phyloP scores from a whole-genome alignment of 768 basidiomycete genomes.

The Exsudoporus frostii region DNA sequence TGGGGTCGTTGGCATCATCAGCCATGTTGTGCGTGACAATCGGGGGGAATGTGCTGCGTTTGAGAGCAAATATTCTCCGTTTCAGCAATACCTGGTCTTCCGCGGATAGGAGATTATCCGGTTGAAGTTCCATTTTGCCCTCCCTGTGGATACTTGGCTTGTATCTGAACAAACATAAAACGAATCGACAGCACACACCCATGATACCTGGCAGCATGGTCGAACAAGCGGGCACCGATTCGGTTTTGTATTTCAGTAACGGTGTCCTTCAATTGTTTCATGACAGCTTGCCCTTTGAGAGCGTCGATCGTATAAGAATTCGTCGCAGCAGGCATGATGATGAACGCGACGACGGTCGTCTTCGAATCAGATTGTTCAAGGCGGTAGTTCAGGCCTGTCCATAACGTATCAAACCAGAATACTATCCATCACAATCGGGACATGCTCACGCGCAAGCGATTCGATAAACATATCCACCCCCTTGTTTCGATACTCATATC shows the following conservation, averaged over 20 bases:
- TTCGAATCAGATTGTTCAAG: conserved; percentile 62
- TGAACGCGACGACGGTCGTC: conserved; percentile 93
- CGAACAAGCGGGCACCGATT: conserved; percentile 89
- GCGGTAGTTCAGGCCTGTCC: conserved; percentile 53
- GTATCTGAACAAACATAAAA: background rate
- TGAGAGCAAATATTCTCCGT: conserved; percentile 93
- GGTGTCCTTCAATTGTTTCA: conserved; percentile 93
- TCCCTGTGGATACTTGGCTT: conserved; percentile 43
- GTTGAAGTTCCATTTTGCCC: conserved; percentile 67
- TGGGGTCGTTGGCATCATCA: conserved; percentile 89
- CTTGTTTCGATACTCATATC: conserved; percentile 99
- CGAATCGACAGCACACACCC: conserved; percentile 53
- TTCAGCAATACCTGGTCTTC: conserved; percentile 95
- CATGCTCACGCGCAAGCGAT: conserved; percentile 74
- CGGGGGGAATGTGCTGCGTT: conserved; percentile 91
- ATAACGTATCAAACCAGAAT: background rate
- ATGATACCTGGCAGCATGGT: conserved; percentile 89
- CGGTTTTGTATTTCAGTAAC: conserved; percentile 94
- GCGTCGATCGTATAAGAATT: conserved; percentile 98
- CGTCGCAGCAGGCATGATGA: conserved; percentile 97
- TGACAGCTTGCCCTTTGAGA: conserved; percentile 95
- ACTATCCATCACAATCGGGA: background rate
- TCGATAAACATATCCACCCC: conserved; percentile 99
- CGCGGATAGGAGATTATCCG: conserved; percentile 75
- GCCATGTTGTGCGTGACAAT: conserved; percentile 99